Evolutionary conservation across 345 rosid genomes (phyloP).

Genomic region (Bretschneidera sinensis): DNA sequence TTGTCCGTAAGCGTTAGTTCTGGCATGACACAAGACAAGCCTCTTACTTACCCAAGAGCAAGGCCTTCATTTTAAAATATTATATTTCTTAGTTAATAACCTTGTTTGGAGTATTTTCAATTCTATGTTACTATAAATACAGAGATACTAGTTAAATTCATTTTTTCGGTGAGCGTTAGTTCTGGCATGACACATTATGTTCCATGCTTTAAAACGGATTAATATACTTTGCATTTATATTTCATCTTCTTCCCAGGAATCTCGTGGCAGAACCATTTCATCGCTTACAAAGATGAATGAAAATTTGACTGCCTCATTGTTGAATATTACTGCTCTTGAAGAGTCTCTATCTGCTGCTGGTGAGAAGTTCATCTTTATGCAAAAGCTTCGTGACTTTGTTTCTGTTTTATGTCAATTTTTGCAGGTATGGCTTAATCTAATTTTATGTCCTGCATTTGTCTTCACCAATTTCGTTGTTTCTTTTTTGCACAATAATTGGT

Average conservation of each 20-base stretch:
- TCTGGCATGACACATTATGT: not conserved
- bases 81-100: too few relatives aligned
- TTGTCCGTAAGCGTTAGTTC: too few relatives aligned
- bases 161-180: too few relatives aligned
- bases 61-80: too few relatives aligned
- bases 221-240: not conserved
- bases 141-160: too few relatives aligned
- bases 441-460: conserved; percentile 19
- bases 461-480: conserved; percentile 4
- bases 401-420: conserved; percentile 93
- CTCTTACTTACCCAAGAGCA: too few relatives aligned
- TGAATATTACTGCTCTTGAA: conserved; percentile 72
- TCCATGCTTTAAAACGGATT: not conserved
- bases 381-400: conserved; percentile 93
- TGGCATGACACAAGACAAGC: too few relatives aligned
- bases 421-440: conserved; percentile 70
- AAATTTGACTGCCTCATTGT: conserved; percentile 75
- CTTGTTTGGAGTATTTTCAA: too few relatives aligned
- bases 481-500: not conserved
- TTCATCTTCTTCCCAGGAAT: conserved; percentile 51
- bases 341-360: conserved; percentile 76
- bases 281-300: conserved; percentile 71
- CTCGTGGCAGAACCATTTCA: conserved; percentile 59
- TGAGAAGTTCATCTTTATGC: conserved; percentile 99
- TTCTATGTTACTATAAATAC: too few relatives aligned